phyloP scores from a whole-genome alignment of 2,329 filamentous ascomycete species.

The Aureobasidium sp. region DNA sequence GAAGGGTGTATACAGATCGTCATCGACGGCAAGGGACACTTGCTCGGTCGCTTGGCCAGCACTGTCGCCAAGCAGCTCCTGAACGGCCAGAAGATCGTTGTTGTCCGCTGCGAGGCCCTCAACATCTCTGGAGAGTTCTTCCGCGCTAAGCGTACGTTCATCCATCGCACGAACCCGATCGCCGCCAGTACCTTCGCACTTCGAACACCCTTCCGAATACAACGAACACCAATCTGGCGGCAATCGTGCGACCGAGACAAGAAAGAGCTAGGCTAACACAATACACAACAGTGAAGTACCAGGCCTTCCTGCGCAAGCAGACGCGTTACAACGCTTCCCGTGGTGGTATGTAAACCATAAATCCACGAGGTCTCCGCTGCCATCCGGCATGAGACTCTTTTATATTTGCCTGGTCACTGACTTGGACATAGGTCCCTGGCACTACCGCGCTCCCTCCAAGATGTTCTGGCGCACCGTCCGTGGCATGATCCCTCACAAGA shows the following conservation, averaged over 20 bases:
- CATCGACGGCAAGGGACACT: conserved; percentile 99
- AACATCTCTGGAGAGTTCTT: conserved; percentile 99
- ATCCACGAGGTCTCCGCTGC: conserved; percentile 14
- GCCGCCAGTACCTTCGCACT: not conserved
- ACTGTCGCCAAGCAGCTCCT: conserved; percentile 99
- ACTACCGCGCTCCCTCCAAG: conserved; percentile 97
- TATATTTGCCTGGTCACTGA: conserved; percentile 9
- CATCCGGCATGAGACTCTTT: conserved; percentile 13
- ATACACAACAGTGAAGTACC: conserved; percentile 88
- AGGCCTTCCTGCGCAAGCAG: conserved; percentile 99
- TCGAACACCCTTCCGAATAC: not conserved
- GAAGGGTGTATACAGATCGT: conserved; percentile 59
- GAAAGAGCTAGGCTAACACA: conserved; percentile 13
- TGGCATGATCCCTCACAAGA: conserved; percentile 99
- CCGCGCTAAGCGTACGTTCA: conserved; percentile 95
- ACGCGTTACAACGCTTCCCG: conserved; percentile 99
- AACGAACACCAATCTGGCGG: not conserved
- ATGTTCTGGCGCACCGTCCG: conserved; percentile 99
- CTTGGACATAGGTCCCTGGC: conserved; percentile 73
- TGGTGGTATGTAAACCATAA: conserved; percentile 62
- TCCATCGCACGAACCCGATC: conserved; percentile 6
- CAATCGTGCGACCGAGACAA: not conserved
- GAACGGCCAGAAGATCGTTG: conserved; percentile 97
- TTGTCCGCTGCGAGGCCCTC: conserved; percentile 97
- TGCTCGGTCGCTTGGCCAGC: conserved; percentile 96